Percentiles rank a stretch among this genome's conserved stretches.
Conservation (phyloP, 345 rosid genomes). For the Lagerstroemia speciosa region DNA sequence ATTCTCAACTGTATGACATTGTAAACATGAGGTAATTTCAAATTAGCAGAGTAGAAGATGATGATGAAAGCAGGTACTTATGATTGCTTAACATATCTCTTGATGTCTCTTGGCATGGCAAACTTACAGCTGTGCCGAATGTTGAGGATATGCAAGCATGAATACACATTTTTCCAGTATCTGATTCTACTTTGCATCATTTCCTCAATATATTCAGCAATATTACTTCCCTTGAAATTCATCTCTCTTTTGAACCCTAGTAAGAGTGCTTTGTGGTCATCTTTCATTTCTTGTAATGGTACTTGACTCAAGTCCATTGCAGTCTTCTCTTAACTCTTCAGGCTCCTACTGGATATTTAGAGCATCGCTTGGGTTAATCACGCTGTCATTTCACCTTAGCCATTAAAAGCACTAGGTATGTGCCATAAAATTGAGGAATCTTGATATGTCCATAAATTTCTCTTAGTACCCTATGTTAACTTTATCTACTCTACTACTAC, state of each 20-base stretch:
- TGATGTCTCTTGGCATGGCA: conserved; percentile 18
- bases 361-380: neutral
- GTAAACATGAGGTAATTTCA: neutral
- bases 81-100: conserved; percentile 12
- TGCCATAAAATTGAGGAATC: neutral
- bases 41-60: conserved; percentile 20
- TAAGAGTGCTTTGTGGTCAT: neutral
- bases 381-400: neutral
- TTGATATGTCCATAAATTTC: neutral
- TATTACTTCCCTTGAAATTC: neutral
- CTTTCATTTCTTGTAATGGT: neutral
- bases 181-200: conserved; percentile 15
- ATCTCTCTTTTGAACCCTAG: neutral
- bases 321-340: neutral
- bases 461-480: neutral
- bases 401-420: neutral
- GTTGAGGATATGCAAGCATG: conserved; percentile 18
- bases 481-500: neutral
- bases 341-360: neutral
- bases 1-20: neutral
- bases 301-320: neutral
- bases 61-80: conserved; percentile 20
- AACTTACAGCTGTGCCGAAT: conserved; percentile 14
- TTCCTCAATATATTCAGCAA: neutral
- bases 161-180: conserved; percentile 7